phyloP scores from a whole-genome alignment of 441 rosid genomes.

The Bocquillonia castaneifolia region DNA sequence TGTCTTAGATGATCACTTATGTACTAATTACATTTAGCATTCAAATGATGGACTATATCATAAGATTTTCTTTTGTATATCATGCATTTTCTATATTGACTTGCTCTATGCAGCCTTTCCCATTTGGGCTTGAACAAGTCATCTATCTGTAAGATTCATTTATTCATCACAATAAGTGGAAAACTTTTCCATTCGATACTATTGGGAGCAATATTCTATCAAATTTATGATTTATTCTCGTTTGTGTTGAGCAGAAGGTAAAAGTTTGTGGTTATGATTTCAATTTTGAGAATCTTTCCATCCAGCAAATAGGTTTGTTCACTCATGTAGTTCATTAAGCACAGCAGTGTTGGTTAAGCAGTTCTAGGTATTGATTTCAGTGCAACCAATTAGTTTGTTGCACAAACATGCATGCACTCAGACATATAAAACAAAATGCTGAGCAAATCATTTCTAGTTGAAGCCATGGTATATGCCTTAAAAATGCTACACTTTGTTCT shows the following conservation, averaged over 20 bases:
- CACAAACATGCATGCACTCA: not conserved
- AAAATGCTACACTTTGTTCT: not conserved
- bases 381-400: not conserved
- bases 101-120: not conserved
- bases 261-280: not conserved
- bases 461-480: not conserved
- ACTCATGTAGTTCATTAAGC: not conserved
- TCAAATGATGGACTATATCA: conserved; percentile 36
- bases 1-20: conserved; percentile 37
- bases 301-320: not conserved
- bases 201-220: too few species aligned
- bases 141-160: not conserved
- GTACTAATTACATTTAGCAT: conserved; percentile 43
- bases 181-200: not conserved
- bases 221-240: not conserved
- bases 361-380: not conserved
- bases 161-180: not conserved
- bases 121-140: not conserved
- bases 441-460: not conserved
- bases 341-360: not conserved
- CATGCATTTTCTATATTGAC: not conserved
- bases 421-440: not conserved
- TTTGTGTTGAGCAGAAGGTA: not conserved
- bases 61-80: conserved; percentile 19
- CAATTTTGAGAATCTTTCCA: not conserved